phyloP scores from a whole-genome alignment of 176 grass and related monocot species.

The Canna indica region DNA sequence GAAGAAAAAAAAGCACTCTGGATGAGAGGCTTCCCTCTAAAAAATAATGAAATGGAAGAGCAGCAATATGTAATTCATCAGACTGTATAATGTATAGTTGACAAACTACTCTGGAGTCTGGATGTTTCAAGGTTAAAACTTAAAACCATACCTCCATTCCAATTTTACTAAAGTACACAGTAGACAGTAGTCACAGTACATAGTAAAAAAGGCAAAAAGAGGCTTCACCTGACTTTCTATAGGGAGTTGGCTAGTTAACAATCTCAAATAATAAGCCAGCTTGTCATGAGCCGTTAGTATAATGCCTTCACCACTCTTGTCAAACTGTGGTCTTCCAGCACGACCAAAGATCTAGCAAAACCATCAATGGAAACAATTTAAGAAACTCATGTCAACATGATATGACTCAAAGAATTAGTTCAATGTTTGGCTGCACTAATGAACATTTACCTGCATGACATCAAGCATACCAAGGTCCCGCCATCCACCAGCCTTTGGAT shows the following conservation, averaged over 20 bases:
- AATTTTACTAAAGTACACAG: no score
- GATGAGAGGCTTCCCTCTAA: no score
- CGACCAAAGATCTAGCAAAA: conserved; percentile 84
- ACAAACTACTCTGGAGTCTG: no score
- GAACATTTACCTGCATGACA: conserved; percentile 78
- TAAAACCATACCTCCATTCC: no score
- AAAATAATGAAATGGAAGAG: no score
- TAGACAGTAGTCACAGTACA: no score
- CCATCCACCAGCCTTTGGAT: conserved; percentile 95
- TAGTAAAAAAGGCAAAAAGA: no score
- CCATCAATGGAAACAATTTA: conserved; percentile 17
- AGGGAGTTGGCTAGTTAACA: conserved; percentile 89
- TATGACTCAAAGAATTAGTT: conserved; percentile 1
- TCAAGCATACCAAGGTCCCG: conserved; percentile 96
- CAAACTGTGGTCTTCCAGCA: conserved; percentile 94
- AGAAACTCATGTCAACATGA: conserved; percentile 6
- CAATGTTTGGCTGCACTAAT: conserved; percentile 13
- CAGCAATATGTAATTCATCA: neutral
- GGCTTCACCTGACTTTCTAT: conserved; percentile 92
- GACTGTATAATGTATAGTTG: neutral
- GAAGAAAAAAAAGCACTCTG: neutral
- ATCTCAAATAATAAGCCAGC: conserved; percentile 75
- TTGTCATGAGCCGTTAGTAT: conserved; percentile 97
- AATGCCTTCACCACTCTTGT: conserved; percentile 98
- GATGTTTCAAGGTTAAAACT: no score